Evolutionary conservation across 345 rosid species (phyloP).

Genomic region (Populus euphratica): DNA sequence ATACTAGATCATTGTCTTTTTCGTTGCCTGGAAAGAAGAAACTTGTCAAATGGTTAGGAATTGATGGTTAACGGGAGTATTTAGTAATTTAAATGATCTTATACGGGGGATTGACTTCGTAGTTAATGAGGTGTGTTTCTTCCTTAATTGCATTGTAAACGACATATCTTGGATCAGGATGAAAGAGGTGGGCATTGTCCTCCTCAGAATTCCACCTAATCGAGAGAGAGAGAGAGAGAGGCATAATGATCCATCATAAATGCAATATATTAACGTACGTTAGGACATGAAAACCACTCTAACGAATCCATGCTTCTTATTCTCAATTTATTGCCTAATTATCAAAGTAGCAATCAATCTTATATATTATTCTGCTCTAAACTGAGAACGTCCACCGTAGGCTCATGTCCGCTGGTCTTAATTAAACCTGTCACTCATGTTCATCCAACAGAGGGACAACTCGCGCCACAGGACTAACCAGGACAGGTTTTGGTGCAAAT

Average conservation of each 20-base stretch:
- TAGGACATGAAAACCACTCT: constrained; percentile 2
- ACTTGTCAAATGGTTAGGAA: not conserved
- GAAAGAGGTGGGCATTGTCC: not conserved
- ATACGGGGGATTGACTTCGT: not conserved
- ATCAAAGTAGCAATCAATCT: constrained; percentile 34
- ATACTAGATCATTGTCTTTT: not conserved
- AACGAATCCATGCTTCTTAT: constrained; percentile 14
- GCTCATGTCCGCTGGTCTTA: constrained; percentile 14
- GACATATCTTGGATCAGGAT: not conserved
- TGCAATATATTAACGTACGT: not conserved
- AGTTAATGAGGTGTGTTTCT: not conserved
- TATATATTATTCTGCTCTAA: constrained; percentile 10
- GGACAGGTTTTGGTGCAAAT: constrained; percentile 3
- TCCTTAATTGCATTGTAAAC: not conserved
- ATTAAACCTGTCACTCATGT: constrained; percentile 20
- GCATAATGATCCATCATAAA: not conserved
- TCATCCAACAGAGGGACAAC: constrained; percentile 31
- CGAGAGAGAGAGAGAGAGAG: not conserved
- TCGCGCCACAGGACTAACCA: constrained; percentile 14
- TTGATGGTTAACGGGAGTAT: not conserved
- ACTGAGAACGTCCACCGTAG: constrained; percentile 36
- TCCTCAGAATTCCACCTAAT: not conserved
- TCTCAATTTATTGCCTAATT: constrained; percentile 11
- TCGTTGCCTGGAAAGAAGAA: not conserved
- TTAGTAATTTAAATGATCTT: not conserved